Percentiles rank a stretch among this genome's conserved stretches.
These are phyloP conservation scores for Escallonia rubra DNA, from an alignment of 129 eudicot species.

Conservation along the genomic window DNA sequence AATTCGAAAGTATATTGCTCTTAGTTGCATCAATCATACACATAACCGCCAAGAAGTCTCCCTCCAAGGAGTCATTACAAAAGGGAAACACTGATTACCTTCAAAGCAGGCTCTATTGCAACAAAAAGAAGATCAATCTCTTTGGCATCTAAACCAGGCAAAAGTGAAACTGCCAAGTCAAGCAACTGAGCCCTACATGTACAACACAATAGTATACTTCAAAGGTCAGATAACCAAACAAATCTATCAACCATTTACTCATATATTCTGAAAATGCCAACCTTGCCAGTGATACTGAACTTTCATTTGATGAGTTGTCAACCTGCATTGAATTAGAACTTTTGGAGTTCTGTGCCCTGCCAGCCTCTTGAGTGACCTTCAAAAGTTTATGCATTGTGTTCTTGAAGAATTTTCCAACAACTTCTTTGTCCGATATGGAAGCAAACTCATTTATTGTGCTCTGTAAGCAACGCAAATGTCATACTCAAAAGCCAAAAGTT, in stretches of 20 bases:
- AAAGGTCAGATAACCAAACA: not conserved
- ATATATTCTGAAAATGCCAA: not conserved
- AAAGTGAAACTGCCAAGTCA: slow-evolving; percentile 80
- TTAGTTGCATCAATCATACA: slow-evolving; percentile 3
- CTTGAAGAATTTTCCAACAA: slow-evolving; percentile 49
- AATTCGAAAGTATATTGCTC: slow-evolving; percentile 13
- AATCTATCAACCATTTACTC: slow-evolving; percentile 5
- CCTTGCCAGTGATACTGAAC: slow-evolving; percentile 54
- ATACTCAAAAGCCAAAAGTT: not conserved
- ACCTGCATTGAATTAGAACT: slow-evolving; percentile 60
- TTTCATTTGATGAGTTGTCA: slow-evolving; percentile 46
- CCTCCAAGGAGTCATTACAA: not conserved
- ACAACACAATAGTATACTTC: slow-evolving; percentile 4
- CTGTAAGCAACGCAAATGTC: slow-evolving; percentile 31
- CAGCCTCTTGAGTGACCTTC: slow-evolving; percentile 59
- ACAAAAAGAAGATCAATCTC: slow-evolving; percentile 67
- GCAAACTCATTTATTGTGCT: slow-evolving; percentile 66
- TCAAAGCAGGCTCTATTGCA: slow-evolving; percentile 63
- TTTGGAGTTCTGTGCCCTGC: slow-evolving; percentile 26
- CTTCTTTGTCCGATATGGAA: slow-evolving; percentile 63
- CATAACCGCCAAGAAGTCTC: slow-evolving; percentile 1
- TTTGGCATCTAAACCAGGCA: slow-evolving; percentile 71
- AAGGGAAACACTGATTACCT: slow-evolving; percentile 37
- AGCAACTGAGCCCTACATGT: slow-evolving; percentile 57
- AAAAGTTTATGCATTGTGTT: slow-evolving; percentile 62